Base-by-base conservation (phyloP, 192 early-diverging fungal genomes). In the Podila horticola region DNA sequence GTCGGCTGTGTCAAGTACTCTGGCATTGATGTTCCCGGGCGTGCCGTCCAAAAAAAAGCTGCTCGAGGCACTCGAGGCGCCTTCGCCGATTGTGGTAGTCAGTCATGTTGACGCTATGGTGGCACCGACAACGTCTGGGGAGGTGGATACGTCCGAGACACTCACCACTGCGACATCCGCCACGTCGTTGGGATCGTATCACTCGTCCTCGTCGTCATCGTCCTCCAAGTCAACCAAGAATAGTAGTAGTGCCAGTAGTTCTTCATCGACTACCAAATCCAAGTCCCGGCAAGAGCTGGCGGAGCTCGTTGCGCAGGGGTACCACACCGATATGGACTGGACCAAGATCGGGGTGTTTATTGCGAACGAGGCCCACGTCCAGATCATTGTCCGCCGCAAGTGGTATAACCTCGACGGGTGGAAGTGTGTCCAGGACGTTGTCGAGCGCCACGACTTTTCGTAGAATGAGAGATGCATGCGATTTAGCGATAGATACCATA, bases 261-360 rank as follows among this genome's bases (percentile, higher is more conserved):
- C 41, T 13, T 45, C 62, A 13, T 64, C 26, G 5, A n/a, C 59
- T 2, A 24, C 30, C 33, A 22, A 38, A 22, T 26, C 68, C 12
- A 67, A 59, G 28, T 75, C 74, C 6, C 62, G 70, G 11, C 26
- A 62, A 26, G 84, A 75, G 11, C 15, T 71, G 51, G 67, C 77
- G 19, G 62, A 68, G 26, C 26, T 74, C 15, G 72, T 84, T 1
- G 72, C 83, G 26, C 66, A 85, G 30, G 61, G 71, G 45, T 84
- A 84, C 63, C 83, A 86, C 49, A 45, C 70, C 13, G 81, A 72
- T 17, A 75, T 88, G 82, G 71, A 67, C 33, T 88, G 85, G 83
- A 84, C 81, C 8, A 88, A 86, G 66, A 77, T 88, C 10, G 74
- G 84, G 19, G 81, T 86, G 3, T 74, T 62, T 62, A 77, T 88